phyloP scores from a whole-genome alignment of 106 monocot species.

The Apostasia shenzhenica region DNA sequence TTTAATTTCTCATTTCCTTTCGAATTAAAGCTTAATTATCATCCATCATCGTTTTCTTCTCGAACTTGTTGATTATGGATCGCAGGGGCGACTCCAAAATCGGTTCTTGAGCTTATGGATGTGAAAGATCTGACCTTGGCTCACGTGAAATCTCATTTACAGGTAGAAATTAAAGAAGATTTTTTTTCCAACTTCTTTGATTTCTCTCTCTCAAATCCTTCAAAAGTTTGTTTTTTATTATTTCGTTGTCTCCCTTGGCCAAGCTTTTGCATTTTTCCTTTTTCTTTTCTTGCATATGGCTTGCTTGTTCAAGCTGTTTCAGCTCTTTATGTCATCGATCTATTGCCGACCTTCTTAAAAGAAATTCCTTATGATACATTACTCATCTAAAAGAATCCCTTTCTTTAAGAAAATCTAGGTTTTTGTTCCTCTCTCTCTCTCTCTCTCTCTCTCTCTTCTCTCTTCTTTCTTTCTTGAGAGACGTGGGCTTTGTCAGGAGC shows the following conservation, averaged over 20 bases:
- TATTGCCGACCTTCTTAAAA: no score
- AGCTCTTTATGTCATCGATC: not conserved
- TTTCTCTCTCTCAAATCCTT: constrained; percentile 1
- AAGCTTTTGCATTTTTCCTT: not conserved
- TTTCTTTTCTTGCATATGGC: not conserved
- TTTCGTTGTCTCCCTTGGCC: not conserved
- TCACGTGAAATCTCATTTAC: constrained; percentile 23
- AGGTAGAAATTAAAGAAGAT: not conserved
- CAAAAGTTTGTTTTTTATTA: not conserved
- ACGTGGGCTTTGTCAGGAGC: constrained; percentile 19
- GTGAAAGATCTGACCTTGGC: constrained; percentile 26
- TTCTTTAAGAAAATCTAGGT: not conserved
- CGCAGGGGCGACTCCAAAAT: constrained; percentile 20
- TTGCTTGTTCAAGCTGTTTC: not conserved
- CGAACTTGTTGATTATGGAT: not conserved
- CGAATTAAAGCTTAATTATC: no score
- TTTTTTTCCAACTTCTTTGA: not conserved
- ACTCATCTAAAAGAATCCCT: not conserved
- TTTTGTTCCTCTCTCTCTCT: not conserved
- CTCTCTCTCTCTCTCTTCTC: constrained; percentile 6
- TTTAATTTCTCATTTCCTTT: constrained; percentile 1
- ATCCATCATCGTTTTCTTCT: no score
- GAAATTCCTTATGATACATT: not conserved
- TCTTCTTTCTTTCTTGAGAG: not conserved
- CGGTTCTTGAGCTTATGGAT: constrained; percentile 24